Evolutionary conservation across 2,329 filamentous ascomycete species (phyloP), one percentile per base, ranked within the genome.

Genomic region (Ilyonectria robusta): DNA sequence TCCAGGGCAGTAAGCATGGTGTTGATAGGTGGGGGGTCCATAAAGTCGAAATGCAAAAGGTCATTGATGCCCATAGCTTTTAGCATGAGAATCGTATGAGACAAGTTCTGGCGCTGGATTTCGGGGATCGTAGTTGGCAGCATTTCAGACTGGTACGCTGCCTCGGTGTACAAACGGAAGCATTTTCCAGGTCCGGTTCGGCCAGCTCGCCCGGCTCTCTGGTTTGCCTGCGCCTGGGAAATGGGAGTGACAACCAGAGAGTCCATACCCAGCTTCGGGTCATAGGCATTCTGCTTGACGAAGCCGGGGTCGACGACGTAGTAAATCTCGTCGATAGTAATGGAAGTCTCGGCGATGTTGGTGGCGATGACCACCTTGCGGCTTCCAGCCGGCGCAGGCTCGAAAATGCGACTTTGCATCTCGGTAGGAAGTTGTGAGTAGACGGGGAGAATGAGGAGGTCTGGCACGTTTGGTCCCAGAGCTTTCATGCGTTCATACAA

Each of bases 41-140:
- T 98, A 76, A 99, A 99, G 81, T 98, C 95, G 76, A 99, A 99
- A 78, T 97, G 94, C 13, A 99, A 87, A 1, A 99, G 85, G 78
- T 99, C 96, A 77, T 99, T 98, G 81, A 99, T 98, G 3, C 97
- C 96, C 94, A 99, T 98, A 0, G 96, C 96, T 79, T 99, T 99
- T 57, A 99, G 88, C 93, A 98, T 97, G 53, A 99, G 87, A 79
- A 99, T 98, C 0, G 95, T 98, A 73, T 93, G 91, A 0, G 94
- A 93, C 59, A 99, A 78, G 76, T 99, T 99, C 79, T 98, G 94
- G 1, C 96, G 88, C 78, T 99, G 96, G 58, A 99, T 99, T 76
- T 98, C 96, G 1, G 96, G 96, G 33, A 98, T 97, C 0, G 94
- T 95, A 0, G 95, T 98, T 0, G 96, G 95, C 65, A 98, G 83